phyloP scores from a whole-genome alignment of 148 eudicot species.

The Euryodendron excelsum region DNA sequence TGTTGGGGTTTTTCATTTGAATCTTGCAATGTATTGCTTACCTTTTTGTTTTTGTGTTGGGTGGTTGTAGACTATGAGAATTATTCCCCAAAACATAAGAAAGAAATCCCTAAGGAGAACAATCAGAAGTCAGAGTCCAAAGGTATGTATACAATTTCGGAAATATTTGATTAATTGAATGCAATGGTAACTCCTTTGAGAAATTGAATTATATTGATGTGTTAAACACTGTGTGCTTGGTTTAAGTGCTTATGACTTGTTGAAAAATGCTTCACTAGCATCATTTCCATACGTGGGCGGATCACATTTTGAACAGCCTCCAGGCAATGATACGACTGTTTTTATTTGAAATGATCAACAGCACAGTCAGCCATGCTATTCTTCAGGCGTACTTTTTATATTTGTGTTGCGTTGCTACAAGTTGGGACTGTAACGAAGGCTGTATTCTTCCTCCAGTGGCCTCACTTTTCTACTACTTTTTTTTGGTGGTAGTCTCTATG shows the following conservation, averaged over 20 bases:
- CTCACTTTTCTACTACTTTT: background rate
- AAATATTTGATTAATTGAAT: background rate
- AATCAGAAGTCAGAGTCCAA: conserved; percentile 31
- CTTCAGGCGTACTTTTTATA: background rate
- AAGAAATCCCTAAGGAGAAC: conserved; percentile 40
- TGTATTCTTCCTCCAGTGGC: background rate
- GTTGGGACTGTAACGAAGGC: background rate
- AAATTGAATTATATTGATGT: background rate
- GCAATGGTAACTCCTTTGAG: background rate
- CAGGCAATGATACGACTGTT: background rate
- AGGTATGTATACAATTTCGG: conserved; percentile 10
- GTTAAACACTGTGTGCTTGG: background rate
- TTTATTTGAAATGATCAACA: background rate
- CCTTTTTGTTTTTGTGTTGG: background rate
- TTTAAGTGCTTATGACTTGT: background rate
- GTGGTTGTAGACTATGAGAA: conserved; percentile 44
- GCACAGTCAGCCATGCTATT: background rate
- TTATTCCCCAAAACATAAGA: conserved; percentile 45
- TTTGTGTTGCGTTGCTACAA: background rate
- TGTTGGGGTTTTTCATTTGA: background rate
- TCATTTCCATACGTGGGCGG: background rate
- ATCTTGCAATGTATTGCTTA: conserved; percentile 1
- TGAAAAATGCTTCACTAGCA: background rate
- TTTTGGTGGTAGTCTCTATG: background rate
- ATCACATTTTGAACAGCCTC: background rate